Evolutionary conservation across 768 basidiomycete species (phyloP).

Genomic region (Amanita molliuscula): DNA sequence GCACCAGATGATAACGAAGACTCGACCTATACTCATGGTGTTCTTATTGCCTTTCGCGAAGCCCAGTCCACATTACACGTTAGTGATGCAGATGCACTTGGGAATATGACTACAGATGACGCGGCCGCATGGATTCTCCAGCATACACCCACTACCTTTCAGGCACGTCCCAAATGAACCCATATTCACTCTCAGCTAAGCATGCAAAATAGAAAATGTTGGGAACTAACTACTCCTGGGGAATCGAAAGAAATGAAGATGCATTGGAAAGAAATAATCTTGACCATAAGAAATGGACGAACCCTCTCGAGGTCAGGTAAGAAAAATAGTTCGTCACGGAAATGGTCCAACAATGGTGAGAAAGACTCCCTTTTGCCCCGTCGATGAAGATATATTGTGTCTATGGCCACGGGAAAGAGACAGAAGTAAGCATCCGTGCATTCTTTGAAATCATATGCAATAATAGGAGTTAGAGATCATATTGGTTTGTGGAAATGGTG

Average conservation of each 20-base stretch:
- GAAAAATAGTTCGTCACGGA: not conserved
- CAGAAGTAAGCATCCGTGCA: conserved; percentile 47
- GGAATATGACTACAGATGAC: conserved; percentile 72
- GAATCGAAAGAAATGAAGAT: conserved; percentile 69
- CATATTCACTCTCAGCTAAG: not conserved
- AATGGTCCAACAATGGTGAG: not conserved
- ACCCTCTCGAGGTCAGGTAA: conserved; percentile 76
- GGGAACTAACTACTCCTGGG: conserved; percentile 76
- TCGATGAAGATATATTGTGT: conserved; percentile 89
- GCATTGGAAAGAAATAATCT: conserved; percentile 53
- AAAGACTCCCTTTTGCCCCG: conserved; percentile 78
- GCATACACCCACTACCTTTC: conserved; percentile 76
- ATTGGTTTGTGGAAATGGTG: conserved; percentile 42
- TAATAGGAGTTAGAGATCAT: conserved; percentile 50
- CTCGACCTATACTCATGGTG: conserved; percentile 58
- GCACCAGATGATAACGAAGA: conserved; percentile 72
- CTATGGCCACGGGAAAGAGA: conserved; percentile 94
- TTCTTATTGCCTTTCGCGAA: conserved; percentile 72
- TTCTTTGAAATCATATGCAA: not conserved
- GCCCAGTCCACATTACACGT: not conserved
- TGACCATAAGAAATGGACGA: conserved; percentile 84
- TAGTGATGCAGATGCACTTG: conserved; percentile 12
- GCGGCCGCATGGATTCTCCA: conserved; percentile 73
- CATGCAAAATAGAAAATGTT: conserved; percentile 59
- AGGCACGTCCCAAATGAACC: conserved; percentile 23